Conservation (phyloP, 345 rosid genomes). For the Arabidopsis thaliana region DNA sequence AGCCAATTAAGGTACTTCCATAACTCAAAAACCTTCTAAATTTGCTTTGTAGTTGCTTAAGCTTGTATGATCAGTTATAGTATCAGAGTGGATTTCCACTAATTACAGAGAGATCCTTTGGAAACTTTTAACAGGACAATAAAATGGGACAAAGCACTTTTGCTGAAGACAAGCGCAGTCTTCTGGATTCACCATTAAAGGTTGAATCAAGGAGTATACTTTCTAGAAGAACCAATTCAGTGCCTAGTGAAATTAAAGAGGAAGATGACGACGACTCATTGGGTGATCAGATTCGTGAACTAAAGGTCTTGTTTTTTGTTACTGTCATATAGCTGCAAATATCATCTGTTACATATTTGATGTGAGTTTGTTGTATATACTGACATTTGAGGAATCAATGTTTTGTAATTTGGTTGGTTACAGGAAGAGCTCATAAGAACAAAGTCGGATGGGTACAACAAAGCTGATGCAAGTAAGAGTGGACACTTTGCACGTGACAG, state of each 20-base stretch:
- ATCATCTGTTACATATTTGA: neutral
- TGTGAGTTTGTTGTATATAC: slow-evolving; percentile 23
- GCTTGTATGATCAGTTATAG: neutral
- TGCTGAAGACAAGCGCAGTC: neutral
- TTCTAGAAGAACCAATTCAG: slow-evolving; percentile 61
- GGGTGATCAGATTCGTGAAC: slow-evolving; percentile 89
- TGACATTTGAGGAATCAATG: slow-evolving; percentile 30
- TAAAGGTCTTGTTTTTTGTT: slow-evolving; percentile 55
- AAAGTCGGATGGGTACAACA: slow-evolving; percentile 58
- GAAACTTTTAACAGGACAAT: neutral
- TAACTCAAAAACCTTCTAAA: neutral
- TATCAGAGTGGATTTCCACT: neutral
- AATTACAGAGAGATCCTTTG: neutral
- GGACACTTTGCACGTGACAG: slow-evolving; percentile 68
- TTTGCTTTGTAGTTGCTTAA: neutral
- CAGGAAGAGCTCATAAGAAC: slow-evolving; percentile 95
- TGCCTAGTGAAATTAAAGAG: slow-evolving; percentile 78
- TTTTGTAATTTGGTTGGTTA: slow-evolving; percentile 24
- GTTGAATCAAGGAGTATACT: slow-evolving; percentile 63
- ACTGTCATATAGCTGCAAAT: neutral
- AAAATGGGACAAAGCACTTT: neutral
- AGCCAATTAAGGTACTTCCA: slow-evolving; percentile 1
- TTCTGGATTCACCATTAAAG: slow-evolving; percentile 36
- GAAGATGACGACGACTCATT: slow-evolving; percentile 64
- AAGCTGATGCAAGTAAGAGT: slow-evolving; percentile 48